Evolutionary conservation across 345 rosid genomes (phyloP).

Genomic region (Salix suchowensis): DNA sequence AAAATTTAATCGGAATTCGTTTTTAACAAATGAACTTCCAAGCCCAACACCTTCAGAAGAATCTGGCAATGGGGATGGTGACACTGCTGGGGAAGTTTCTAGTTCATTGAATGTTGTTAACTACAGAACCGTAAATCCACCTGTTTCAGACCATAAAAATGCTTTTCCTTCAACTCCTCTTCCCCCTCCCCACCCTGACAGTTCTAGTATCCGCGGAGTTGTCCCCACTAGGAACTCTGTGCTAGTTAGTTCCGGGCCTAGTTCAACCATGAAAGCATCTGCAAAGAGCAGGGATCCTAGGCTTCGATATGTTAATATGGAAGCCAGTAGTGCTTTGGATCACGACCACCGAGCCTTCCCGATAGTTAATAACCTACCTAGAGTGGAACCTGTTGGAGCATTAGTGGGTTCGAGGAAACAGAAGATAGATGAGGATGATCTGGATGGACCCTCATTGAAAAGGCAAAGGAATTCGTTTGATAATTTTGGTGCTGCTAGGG

Average conservation of each 20-base stretch:
- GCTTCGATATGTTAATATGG: slow-evolving; percentile 57
- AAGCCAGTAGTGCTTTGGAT: slow-evolving; percentile 37
- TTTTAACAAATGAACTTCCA: slow-evolving; percentile 60
- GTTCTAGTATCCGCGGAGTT: slow-evolving; percentile 21
- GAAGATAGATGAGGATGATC: slow-evolving; percentile 45
- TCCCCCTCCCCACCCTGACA: slow-evolving; percentile 16
- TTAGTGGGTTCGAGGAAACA: slow-evolving; percentile 53
- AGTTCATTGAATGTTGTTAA: slow-evolving; percentile 34
- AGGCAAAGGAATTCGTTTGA: slow-evolving; percentile 47
- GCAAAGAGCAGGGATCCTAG: slow-evolving; percentile 90
- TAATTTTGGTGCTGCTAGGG: slow-evolving; percentile 31
- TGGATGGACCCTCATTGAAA: slow-evolving; percentile 56
- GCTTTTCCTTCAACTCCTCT: slow-evolving; percentile 9
- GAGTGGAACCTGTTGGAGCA: slow-evolving; percentile 39
- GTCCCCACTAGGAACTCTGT: slow-evolving; percentile 26
- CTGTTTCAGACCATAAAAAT: slow-evolving; percentile 22
- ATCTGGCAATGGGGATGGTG: slow-evolving; percentile 49
- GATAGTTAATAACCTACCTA: slow-evolving; percentile 26
- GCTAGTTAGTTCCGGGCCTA: slow-evolving; percentile 29
- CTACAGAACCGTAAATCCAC: slow-evolving; percentile 18
- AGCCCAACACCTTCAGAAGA: slow-evolving; percentile 97
- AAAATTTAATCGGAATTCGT: slow-evolving; percentile 51
- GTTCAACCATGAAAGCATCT: slow-evolving; percentile 42
- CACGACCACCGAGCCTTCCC: slow-evolving; percentile 24
- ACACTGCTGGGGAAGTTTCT: slow-evolving; percentile 64